Evolutionary conservation across 2,329 filamentous ascomycete genomes (phyloP), one percentile per base, ranked within the genome.

Genomic region (Tolypocladium capitatum): DNA sequence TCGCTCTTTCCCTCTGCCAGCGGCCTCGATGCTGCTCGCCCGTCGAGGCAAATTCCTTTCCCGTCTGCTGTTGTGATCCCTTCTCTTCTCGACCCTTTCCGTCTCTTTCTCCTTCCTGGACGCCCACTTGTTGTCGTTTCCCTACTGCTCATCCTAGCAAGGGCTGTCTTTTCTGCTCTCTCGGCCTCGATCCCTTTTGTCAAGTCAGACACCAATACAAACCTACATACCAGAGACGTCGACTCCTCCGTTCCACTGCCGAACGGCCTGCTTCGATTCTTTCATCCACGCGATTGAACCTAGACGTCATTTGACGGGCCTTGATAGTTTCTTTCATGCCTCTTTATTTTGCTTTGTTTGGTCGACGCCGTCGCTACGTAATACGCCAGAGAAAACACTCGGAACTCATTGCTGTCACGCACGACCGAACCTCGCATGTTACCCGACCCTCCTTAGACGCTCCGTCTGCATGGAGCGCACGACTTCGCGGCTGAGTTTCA

Each of bases 401-500:
- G n/a, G n/a, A n/a, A n/a, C n/a, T n/a, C n/a, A n/a, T n/a, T 16
- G n/a, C 35, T n/a, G 33, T 13, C 21, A 24, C 4, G 4, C 21
- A 8, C n/a, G 11, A 16, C 32, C 24, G 24, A 24, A 11, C 8
- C n/a, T 44, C 42, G 44, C 43, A 38, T 49, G 44, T 36, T 32
- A 1, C 5, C 6, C 33, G 16, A 9, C 13, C 6, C 27, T 28
- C 28, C 10, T 41, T 14, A 14, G 11, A 1, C 33, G 31, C 38
- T 36, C 46, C 16, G 4, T 28, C 28, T 20, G 47, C 28, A 63
- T 60, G 60, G 58, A 56, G 48, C 57, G 54, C 45, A 53, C 53
- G 16, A 54, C 56, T 48, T 61, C 62, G 51, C 56, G 64, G 52
- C 53, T 58, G 47, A 63, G 58, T 54, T 55, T 62, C 52, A 63